These are phyloP conservation scores for Cylindricascospora bacillispora DNA, from an alignment of 1,139 yeast genomes.

Conservation along the genomic window DNA sequence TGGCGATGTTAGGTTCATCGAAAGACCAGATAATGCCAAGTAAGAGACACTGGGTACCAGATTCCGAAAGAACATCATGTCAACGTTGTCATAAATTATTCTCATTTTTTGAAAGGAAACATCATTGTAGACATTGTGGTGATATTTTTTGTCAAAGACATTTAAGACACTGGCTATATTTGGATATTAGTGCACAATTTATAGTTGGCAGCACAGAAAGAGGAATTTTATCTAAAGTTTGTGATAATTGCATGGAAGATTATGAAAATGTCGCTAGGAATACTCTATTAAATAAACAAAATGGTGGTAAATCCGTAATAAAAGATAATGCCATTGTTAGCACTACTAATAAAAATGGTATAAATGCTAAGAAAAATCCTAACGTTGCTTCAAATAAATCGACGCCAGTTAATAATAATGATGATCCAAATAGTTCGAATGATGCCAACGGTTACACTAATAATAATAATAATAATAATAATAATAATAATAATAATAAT, in stretches of 20 bases:
- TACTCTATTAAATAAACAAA: conserved; percentile 13
- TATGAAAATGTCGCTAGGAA: conserved; percentile 39
- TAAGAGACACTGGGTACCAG: conserved; percentile 69
- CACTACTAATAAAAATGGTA: conserved; percentile 4
- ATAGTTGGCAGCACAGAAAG: conserved; percentile 54
- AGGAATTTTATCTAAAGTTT: conserved; percentile 66
- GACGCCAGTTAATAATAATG: background rate
- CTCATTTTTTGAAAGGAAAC: conserved; percentile 74
- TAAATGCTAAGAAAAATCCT: conserved; percentile 1
- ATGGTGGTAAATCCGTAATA: background rate
- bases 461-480: background rate
- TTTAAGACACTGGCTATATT: conserved; percentile 33
- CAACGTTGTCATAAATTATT: conserved; percentile 55
- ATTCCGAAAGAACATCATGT: conserved; percentile 50
- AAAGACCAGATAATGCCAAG: conserved; percentile 39
- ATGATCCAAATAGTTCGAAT: too few relatives aligned
- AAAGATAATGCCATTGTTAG: background rate
- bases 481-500: background rate
- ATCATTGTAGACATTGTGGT: conserved; percentile 92
- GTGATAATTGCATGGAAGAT: conserved; percentile 60
- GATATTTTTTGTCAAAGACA: conserved; percentile 74
- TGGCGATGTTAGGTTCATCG: too few relatives aligned
- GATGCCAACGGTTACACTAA: too few relatives aligned
- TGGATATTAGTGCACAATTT: conserved; percentile 61
- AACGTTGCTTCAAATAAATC: conserved; percentile 3